A percentile compares a stretch with the other conserved stretches of the same genome.
These are phyloP conservation scores for Calonectria crousiana DNA, from an alignment of 2,329 filamentous ascomycete species.

Conservation along the genomic window DNA sequence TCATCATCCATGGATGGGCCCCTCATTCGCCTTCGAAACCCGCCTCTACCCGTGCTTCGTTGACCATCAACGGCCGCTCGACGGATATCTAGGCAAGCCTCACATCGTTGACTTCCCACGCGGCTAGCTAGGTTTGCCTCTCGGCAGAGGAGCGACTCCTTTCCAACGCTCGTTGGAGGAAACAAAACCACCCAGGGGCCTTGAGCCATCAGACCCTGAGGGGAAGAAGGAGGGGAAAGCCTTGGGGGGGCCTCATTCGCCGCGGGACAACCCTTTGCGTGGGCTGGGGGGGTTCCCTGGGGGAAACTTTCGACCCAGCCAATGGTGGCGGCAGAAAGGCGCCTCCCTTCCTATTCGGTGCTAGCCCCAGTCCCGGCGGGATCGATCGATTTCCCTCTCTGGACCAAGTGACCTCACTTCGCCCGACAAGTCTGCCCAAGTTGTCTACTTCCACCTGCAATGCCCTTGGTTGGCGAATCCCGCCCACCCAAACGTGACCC, in stretches of 20 bases:
- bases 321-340: slow-evolving; percentile 23
- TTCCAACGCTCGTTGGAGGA: slow-evolving; percentile 5
- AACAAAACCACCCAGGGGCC: slow-evolving; percentile 11
- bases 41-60: neutral
- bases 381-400: slow-evolving; percentile 43
- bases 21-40: neutral
- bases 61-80: neutral
- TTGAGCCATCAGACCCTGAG: slow-evolving; percentile 6
- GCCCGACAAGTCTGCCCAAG: neutral
- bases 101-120: neutral
- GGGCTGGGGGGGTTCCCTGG: slow-evolving; percentile 19
- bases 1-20: neutral
- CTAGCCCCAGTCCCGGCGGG: slow-evolving; percentile 38
- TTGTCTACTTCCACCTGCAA: neutral
- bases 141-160: neutral
- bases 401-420: slow-evolving; percentile 24
- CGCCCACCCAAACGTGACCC: neutral
- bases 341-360: slow-evolving; percentile 28
- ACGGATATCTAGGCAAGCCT: neutral
- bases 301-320: slow-evolving; percentile 28
- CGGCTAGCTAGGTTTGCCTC: neutral
- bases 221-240: neutral
- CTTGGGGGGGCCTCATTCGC: slow-evolving; percentile 22
- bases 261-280: neutral
- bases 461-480: neutral